These are phyloP conservation scores for Lizonia empirigonia DNA, from an alignment of 2,329 filamentous ascomycete genomes.

Conservation along the genomic window DNA sequence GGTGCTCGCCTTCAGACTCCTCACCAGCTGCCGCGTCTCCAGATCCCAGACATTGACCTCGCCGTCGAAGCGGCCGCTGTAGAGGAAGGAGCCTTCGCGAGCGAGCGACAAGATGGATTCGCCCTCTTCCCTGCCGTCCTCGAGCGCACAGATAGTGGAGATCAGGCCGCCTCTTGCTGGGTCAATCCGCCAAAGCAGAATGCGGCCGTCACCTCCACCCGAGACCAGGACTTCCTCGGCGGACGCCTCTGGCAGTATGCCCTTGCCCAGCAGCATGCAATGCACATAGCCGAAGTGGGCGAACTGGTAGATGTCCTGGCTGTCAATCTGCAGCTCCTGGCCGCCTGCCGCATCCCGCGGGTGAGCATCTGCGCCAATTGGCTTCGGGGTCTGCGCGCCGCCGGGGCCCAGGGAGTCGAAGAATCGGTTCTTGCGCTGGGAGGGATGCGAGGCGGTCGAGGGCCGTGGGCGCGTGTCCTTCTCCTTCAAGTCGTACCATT, in stretches of 20 bases:
- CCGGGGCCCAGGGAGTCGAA: conserved; percentile 90
- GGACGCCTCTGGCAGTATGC: conserved; percentile 71
- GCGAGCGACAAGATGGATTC: conserved; percentile 76
- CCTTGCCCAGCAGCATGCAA: conserved; percentile 86
- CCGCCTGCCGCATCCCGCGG: conserved; percentile 61
- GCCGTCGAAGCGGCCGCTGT: conserved; percentile 85
- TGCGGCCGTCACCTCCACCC: conserved; percentile 89
- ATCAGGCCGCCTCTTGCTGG: conserved; percentile 65
- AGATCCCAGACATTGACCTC: conserved; percentile 96
- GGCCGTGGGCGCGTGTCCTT: conserved; percentile 64
- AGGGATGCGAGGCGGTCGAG: conserved; percentile 72
- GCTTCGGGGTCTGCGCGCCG: conserved; percentile 76
- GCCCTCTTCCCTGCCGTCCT: conserved; percentile 63
- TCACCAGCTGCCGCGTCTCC: conserved; percentile 86
- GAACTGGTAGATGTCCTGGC: conserved; percentile 81
- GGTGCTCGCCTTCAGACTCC: conserved; percentile 80
- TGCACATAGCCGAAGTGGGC: conserved; percentile 96
- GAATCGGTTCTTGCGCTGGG: conserved; percentile 81
- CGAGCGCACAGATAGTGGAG: conserved; percentile 69
- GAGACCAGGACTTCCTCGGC: conserved; percentile 83
- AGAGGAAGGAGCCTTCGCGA: conserved; percentile 88
- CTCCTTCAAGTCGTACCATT: conserved; percentile 83
- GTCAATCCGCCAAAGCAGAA: conserved; percentile 89
- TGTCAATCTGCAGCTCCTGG: conserved; percentile 78
- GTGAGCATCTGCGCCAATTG: conserved; percentile 61